These are phyloP conservation scores for Pyrenochaeta sp. DNA, from an alignment of 2,329 filamentous ascomycete genomes.

Conservation along the genomic window DNA sequence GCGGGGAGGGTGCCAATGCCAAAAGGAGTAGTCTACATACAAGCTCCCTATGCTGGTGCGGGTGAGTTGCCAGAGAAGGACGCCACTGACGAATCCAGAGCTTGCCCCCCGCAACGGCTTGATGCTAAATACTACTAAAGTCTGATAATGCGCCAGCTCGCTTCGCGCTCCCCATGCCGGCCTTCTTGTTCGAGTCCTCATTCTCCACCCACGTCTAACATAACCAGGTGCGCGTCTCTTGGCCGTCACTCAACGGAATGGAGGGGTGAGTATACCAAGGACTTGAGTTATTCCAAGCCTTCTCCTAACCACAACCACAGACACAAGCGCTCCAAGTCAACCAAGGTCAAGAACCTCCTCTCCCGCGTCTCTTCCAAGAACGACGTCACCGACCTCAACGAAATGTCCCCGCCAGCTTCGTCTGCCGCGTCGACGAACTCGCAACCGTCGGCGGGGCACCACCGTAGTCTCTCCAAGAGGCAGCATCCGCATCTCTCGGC, in stretches of 20 bases:
- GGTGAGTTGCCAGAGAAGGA: not conserved
- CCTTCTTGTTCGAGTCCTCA: not conserved
- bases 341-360: slow-evolving; percentile 49
- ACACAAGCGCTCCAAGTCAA: slow-evolving; percentile 56
- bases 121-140: slow-evolving; percentile 2
- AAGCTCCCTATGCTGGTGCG: not conserved
- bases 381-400: slow-evolving; percentile 36
- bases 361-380: slow-evolving; percentile 45
- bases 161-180: not conserved
- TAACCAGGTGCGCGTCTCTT: not conserved
- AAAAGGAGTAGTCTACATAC: not conserved
- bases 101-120: not conserved
- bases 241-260: no score
- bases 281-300: not conserved
- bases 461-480: slow-evolving; percentile 40
- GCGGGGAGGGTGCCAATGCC: not conserved
- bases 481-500: slow-evolving; percentile 40
- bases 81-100: not conserved
- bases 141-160: not conserved
- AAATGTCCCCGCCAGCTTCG: slow-evolving; percentile 24
- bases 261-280: no score
- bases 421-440: slow-evolving; percentile 36
- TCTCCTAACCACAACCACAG: slow-evolving; percentile 25
- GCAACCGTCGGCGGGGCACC: slow-evolving; percentile 33
- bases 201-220: no score